phyloP scores from a whole-genome alignment of 2,329 filamentous ascomycete species.

The Epichloe baconii region DNA sequence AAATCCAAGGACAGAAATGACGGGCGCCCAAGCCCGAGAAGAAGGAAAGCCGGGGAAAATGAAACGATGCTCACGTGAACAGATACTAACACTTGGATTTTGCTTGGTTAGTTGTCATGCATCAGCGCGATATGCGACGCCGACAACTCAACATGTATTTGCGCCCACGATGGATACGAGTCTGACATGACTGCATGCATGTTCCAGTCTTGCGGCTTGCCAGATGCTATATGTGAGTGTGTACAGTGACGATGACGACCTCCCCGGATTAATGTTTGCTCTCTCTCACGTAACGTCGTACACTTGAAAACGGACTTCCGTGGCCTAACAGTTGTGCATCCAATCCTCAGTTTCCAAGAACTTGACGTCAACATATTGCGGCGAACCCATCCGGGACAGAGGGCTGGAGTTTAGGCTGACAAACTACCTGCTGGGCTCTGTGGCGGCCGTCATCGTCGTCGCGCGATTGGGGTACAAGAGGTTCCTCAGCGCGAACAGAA shows the following conservation, averaged over 20 bases:
- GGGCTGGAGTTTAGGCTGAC: slow-evolving; percentile 17
- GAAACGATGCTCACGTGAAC: no score
- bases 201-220: slow-evolving; percentile 8
- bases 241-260: not conserved
- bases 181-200: slow-evolving; percentile 12
- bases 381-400: slow-evolving; percentile 12
- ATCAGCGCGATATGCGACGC: slow-evolving; percentile 7
- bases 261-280: no score
- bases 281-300: no score
- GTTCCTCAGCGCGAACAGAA: slow-evolving; percentile 16
- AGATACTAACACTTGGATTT: not conserved
- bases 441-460: slow-evolving; percentile 21
- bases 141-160: slow-evolving; percentile 8
- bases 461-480: slow-evolving; percentile 17
- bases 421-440: slow-evolving; percentile 15
- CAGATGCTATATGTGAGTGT: slow-evolving; percentile 4
- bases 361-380: slow-evolving; percentile 11
- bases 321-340: no score
- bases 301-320: no score
- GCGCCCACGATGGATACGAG: slow-evolving; percentile 4
- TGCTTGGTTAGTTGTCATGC: slow-evolving; percentile 9
- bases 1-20: no score
- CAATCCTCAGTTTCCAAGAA: slow-evolving; percentile 6
- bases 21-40: no score
- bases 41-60: no score